Conservation (phyloP, 352 stramenopile species). For the Phytophthora agathidicida region DNA sequence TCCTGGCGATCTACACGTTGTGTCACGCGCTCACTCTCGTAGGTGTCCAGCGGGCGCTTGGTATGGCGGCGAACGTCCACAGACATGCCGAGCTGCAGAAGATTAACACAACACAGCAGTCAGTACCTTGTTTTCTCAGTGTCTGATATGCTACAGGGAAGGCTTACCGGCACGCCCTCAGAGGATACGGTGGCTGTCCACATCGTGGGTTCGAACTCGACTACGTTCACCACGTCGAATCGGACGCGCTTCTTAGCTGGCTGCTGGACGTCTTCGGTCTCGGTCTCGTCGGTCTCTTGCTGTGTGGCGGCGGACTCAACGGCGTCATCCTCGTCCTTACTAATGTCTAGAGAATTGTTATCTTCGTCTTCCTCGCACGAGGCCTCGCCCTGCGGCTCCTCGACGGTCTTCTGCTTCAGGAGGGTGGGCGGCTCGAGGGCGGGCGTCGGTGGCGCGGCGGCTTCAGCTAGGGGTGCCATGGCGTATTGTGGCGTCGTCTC, state of each 20-base stretch:
- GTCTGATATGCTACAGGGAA: not conserved
- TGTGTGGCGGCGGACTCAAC: not conserved
- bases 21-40: conserved; percentile 60
- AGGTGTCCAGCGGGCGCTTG: conserved; percentile 67
- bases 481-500: conserved; percentile 29
- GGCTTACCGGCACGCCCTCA: conserved; percentile 71
- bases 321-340: conserved; percentile 9
- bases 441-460: not conserved
- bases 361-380: conserved; percentile 33
- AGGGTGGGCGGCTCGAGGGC: conserved; percentile 20
- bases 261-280: conserved; percentile 10
- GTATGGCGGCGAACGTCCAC: conserved; percentile 66
- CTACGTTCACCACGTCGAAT: conserved; percentile 68
- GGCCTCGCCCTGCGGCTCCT: conserved; percentile 26
- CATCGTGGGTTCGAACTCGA: conserved; percentile 85
- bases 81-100: conserved; percentile 66
- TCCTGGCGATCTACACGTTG: conserved; percentile 69
- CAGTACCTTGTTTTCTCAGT: not conserved
- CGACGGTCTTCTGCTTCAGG: conserved; percentile 25
- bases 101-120: conserved; percentile 5
- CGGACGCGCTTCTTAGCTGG: conserved; percentile 47
- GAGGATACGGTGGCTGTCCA: conserved; percentile 83
- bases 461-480: conserved; percentile 44
- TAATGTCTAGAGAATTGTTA: too few species aligned
- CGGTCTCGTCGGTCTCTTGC: not conserved